Conservation (phyloP, 768 basidiomycete genomes). For the Filobasidium floriforme region DNA sequence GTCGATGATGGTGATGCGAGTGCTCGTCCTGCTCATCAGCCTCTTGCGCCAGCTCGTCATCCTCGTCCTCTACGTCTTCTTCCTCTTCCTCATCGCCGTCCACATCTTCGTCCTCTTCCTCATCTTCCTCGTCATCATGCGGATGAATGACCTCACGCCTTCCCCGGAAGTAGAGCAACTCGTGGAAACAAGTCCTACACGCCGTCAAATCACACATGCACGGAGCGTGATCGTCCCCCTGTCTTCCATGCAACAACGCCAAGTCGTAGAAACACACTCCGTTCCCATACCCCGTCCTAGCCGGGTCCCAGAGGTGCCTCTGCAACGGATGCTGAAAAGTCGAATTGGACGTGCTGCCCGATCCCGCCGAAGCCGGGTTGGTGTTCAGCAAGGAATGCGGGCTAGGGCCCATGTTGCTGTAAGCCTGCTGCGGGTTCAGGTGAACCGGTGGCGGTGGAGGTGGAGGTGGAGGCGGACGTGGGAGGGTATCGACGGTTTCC, state of each 20-base stretch:
- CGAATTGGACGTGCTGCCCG: slow-evolving; percentile 8
- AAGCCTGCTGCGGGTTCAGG: slow-evolving; percentile 4
- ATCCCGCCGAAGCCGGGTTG: slow-evolving; percentile 5
- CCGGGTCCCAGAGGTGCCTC: slow-evolving; percentile 23
- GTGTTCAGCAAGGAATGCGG: slow-evolving; percentile 12
- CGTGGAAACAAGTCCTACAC: slow-evolving; percentile 26
- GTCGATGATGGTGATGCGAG: slow-evolving; percentile 34
- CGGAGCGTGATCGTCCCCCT: slow-evolving; percentile 25
- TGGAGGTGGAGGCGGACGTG: slow-evolving; percentile 1
- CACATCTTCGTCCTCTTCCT: background rate
- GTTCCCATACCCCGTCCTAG: slow-evolving; percentile 28
- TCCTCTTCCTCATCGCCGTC: background rate
- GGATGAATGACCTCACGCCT: slow-evolving; percentile 18
- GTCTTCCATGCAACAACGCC: slow-evolving; percentile 35
- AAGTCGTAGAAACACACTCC: slow-evolving; percentile 42
- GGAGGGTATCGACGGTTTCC: background rate
- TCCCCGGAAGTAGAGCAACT: slow-evolving; percentile 24
- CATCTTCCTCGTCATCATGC: background rate
- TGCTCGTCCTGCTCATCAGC: slow-evolving; percentile 37
- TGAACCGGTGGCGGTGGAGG: slow-evolving; percentile 8
- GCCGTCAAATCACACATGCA: slow-evolving; percentile 26
- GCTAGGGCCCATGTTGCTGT: background rate
- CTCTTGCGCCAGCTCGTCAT: slow-evolving; percentile 8
- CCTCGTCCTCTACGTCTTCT: background rate
- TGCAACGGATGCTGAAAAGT: slow-evolving; percentile 20